Evolutionary conservation across 768 basidiomycete species (phyloP).

Genomic region (Serendipita indica): DNA sequence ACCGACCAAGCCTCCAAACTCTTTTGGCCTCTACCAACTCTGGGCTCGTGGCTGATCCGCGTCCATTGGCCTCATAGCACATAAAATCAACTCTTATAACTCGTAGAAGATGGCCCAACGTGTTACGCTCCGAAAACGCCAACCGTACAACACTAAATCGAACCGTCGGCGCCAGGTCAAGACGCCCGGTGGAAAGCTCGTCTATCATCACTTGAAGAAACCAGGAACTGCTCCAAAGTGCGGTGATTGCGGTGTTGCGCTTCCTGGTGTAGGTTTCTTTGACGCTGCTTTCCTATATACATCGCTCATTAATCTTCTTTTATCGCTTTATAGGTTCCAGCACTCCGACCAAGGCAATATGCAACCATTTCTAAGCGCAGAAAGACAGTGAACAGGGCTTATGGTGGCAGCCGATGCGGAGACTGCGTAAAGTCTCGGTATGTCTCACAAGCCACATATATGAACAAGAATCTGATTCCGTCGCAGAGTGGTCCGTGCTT

Average conservation of each 20-base stretch:
- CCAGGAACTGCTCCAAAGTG: conserved; percentile 83
- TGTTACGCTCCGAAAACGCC: conserved; percentile 97
- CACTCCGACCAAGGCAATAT: conserved; percentile 91
- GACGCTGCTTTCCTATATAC: background rate
- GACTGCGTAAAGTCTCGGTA: conserved; percentile 91
- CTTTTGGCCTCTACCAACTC: too few species aligned
- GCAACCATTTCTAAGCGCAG: conserved; percentile 92
- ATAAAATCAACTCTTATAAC: too few species aligned
- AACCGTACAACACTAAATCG: conserved; percentile 95
- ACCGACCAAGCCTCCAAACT: too few species aligned
- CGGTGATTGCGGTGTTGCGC: conserved; percentile 91
- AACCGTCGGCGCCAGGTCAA: conserved; percentile 91
- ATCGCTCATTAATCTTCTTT: background rate
- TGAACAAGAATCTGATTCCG: conserved; percentile 5
- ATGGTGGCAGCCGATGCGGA: conserved; percentile 95
- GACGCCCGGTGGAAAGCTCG: conserved; percentile 96
- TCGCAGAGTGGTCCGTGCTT: conserved; percentile 84
- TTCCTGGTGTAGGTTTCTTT: conserved; percentile 58
- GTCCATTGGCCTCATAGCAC: too few species aligned
- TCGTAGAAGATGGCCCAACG: conserved; percentile 99
- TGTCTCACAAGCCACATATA: conserved; percentile 19
- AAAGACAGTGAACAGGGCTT: conserved; percentile 92
- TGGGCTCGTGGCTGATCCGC: too few species aligned
- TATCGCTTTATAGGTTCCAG: conserved; percentile 50
- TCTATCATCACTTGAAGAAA: conserved; percentile 98